Evolutionary conservation across 805 yeast genomes (phyloP).

Genomic region (Pichia deserticola): DNA sequence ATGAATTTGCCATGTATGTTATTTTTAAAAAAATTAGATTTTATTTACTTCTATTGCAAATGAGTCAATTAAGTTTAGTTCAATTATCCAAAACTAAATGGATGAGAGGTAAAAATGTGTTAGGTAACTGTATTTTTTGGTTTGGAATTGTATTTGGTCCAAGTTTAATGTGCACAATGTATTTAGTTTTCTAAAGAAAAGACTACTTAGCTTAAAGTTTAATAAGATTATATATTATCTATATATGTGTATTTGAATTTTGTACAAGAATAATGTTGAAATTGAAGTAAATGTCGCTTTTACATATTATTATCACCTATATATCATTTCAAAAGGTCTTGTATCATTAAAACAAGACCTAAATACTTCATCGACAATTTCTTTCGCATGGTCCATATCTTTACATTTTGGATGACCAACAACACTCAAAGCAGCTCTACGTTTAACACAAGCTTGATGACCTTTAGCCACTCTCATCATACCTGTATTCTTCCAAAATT

Average conservation of each 20-base stretch:
- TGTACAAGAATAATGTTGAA: background rate
- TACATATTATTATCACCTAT: slow-evolving; percentile 36
- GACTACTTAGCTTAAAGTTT: background rate
- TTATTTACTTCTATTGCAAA: slow-evolving; percentile 71
- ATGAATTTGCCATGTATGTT: slow-evolving; percentile 88
- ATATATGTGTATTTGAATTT: background rate
- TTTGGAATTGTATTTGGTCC: slow-evolving; percentile 87
- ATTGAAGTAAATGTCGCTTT: too few relatives aligned
- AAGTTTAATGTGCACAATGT: slow-evolving; percentile 75
- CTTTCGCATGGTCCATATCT: slow-evolving; percentile 63
- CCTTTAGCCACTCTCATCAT: slow-evolving; percentile 44
- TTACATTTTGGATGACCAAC: slow-evolving; percentile 79
- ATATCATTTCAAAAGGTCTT: slow-evolving; percentile 90
- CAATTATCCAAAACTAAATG: slow-evolving; percentile 52
- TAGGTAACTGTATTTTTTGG: slow-evolving; percentile 88
- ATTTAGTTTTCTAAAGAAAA: slow-evolving; percentile 54
- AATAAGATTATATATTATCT: too few relatives aligned
- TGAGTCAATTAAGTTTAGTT: slow-evolving; percentile 81
- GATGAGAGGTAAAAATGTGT: slow-evolving; percentile 44
- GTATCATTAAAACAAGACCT: slow-evolving; percentile 91
- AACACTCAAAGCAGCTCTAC: slow-evolving; percentile 84
- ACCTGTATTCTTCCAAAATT: slow-evolving; percentile 42
- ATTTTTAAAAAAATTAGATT: slow-evolving; percentile 76
- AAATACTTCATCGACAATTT: slow-evolving; percentile 82
- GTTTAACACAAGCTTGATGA: slow-evolving; percentile 82